Evolutionary conservation across 1,139 yeast genomes (phyloP).

Genomic region (Spathaspora sp.): DNA sequence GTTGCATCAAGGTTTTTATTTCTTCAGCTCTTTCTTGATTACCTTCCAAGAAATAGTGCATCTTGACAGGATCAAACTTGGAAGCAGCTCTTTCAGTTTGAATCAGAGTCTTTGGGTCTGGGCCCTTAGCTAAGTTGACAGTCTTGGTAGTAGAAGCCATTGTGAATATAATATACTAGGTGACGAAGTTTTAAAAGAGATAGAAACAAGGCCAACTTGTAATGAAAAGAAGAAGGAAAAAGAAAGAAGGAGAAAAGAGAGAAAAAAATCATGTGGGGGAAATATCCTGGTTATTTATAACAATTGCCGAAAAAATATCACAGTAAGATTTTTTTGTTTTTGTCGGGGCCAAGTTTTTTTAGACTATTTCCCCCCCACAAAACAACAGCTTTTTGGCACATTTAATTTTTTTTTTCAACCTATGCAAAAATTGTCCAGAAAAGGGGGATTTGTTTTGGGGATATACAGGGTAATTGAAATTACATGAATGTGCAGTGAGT

Average conservation of each 20-base stretch:
- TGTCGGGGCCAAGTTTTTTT: background rate
- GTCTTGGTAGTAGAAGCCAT: conserved; percentile 15
- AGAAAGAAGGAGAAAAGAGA: conserved; percentile 5
- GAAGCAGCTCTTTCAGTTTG: conserved; percentile 33
- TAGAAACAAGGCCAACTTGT: background rate
- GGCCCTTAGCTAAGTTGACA: conserved; percentile 21
- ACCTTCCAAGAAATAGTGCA: conserved; percentile 47
- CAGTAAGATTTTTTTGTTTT: background rate
- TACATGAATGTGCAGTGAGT: background rate
- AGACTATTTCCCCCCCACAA: background rate
- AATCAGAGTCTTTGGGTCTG: conserved; percentile 36
- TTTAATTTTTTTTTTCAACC: background rate
- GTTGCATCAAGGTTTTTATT: conserved; percentile 29
- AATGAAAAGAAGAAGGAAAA: conserved; percentile 1
- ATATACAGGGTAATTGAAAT: background rate
- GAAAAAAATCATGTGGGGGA: conserved; percentile 7
- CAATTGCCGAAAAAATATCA: background rate
- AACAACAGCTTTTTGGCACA: background rate
- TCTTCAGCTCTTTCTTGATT: conserved; percentile 30
- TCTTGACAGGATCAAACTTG: conserved; percentile 29
- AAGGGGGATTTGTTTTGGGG: background rate
- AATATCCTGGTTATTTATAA: conserved; percentile 4
- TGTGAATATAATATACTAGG: conserved; percentile 2
- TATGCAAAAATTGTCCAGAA: background rate
- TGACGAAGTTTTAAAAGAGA: background rate